A percentile compares a stretch with the other conserved stretches of the same genome.
These are phyloP conservation scores for Blastobotrys elegans DNA, from an alignment of 1,139 yeast species.

Conservation along the genomic window DNA sequence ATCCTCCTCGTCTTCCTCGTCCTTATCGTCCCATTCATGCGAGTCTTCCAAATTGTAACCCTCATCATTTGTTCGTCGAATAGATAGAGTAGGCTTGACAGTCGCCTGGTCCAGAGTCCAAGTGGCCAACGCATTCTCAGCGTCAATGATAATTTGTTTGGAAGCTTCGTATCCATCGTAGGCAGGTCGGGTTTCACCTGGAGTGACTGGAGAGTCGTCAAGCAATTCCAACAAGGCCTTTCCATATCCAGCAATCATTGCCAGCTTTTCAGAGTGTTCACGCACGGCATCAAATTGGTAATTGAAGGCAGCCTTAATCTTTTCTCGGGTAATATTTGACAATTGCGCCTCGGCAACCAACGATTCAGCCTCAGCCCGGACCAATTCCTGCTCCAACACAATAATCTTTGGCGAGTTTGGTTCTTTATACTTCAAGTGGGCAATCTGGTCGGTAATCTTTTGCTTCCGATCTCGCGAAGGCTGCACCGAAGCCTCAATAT, in stretches of 20 bases:
- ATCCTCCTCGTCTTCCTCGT: conserved; percentile 31
- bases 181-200: conserved; percentile 98
- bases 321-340: conserved; percentile 95
- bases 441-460: conserved; percentile 95
- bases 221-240: conserved; percentile 92
- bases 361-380: conserved; percentile 98
- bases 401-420: conserved; percentile 95
- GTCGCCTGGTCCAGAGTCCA: conserved; percentile 97
- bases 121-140: conserved; percentile 90
- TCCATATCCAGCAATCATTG: conserved; percentile 97
- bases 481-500: conserved; percentile 95
- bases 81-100: conserved; percentile 88
- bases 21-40: conserved; percentile 39
- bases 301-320: conserved; percentile 94
- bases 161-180: conserved; percentile 98
- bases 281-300: conserved; percentile 95
- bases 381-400: conserved; percentile 95
- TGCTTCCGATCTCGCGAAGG: conserved; percentile 98
- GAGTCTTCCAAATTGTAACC: conserved; percentile 57
- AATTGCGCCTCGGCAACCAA: conserved; percentile 98
- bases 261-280: conserved; percentile 94
- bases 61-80: conserved; percentile 64
- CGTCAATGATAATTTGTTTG: conserved; percentile 94
- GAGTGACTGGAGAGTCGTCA: conserved; percentile 96
- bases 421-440: conserved; percentile 95